A percentile compares a stretch with the other conserved stretches of the same genome.
Evolutionary conservation across 139 green algal species (phyloP).

Genomic region (Closterium sp.): DNA sequence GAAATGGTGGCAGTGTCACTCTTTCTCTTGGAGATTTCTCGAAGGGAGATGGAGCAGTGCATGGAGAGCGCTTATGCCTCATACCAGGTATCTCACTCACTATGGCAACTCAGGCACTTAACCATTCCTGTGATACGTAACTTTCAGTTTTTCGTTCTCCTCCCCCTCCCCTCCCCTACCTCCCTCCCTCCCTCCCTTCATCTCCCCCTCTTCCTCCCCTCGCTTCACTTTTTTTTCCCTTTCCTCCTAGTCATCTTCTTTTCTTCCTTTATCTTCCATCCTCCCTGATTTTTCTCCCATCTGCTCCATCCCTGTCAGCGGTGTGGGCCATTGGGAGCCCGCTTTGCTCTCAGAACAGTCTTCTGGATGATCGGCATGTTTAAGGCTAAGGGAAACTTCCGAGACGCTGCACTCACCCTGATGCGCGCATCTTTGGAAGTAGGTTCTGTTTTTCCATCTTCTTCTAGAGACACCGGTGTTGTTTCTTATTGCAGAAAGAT

Average conservation of each 20-base stretch:
- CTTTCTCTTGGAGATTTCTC: slow-evolving; percentile 44
- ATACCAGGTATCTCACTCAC: slow-evolving; percentile 41
- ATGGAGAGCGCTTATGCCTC: slow-evolving; percentile 44
- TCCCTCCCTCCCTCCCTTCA: neutral
- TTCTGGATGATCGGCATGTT: slow-evolving; percentile 58
- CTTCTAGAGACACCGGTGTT: too few relatives aligned
- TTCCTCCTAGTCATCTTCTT: neutral
- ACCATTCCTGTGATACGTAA: too few relatives aligned
- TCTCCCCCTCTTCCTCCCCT: neutral
- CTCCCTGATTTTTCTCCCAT: neutral
- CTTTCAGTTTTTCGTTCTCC: too few relatives aligned
- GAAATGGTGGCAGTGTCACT: slow-evolving; percentile 49
- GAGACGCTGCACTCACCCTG: slow-evolving; percentile 64
- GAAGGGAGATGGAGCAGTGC: slow-evolving; percentile 35
- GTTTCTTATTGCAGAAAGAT: too few relatives aligned
- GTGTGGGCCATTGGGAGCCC: slow-evolving; percentile 14
- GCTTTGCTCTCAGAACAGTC: slow-evolving; percentile 62
- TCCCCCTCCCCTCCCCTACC: too few relatives aligned
- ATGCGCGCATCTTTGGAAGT: slow-evolving; percentile 63
- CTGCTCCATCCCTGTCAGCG: slow-evolving; percentile 9
- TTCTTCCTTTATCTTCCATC: neutral
- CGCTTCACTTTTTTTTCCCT: neutral
- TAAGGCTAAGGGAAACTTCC: slow-evolving; percentile 28
- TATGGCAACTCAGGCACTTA: neutral
- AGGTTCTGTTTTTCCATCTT: too few relatives aligned